A percentile compares a stretch with the other conserved stretches of the same genome.
Conservation (phyloP, 1,284 basidiomycete genomes). For the Rhodofomes roseus region DNA sequence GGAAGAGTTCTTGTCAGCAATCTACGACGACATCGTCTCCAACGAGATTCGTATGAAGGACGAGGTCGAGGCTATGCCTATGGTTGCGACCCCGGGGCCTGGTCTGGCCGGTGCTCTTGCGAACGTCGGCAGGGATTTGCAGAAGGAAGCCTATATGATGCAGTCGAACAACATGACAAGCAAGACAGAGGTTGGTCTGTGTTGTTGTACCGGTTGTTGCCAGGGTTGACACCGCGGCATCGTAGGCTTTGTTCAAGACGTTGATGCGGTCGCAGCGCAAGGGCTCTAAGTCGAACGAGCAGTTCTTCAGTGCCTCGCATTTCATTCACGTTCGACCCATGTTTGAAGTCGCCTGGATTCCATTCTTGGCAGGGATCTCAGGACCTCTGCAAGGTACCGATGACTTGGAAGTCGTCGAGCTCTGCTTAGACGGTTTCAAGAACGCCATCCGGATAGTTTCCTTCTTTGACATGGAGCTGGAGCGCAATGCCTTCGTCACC, state of each 20-base stretch:
- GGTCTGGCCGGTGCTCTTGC: conserved; percentile 81
- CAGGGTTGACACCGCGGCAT: conserved; percentile 4
- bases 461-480: conserved; percentile 92
- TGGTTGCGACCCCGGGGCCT: conserved; percentile 48
- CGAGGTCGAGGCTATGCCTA: conserved; percentile 69
- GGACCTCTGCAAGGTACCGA: conserved; percentile 91
- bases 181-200: conserved; percentile 78
- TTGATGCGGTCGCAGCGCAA: conserved; percentile 87
- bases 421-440: conserved; percentile 94
- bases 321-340: conserved; percentile 94
- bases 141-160: conserved; percentile 91
- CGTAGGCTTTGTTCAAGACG: conserved; percentile 84
- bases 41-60: conserved; percentile 99
- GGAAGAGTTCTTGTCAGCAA: conserved; percentile 72
- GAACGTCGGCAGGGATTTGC: conserved; percentile 87
- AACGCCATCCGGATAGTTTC: conserved; percentile 91
- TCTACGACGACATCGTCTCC: conserved; percentile 86
- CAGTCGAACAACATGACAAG: conserved; percentile 94
- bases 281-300: conserved; percentile 68
- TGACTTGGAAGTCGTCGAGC: conserved; percentile 85
- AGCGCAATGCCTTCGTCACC: conserved; percentile 96
- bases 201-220: background rate
- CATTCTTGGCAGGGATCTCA: conserved; percentile 91
- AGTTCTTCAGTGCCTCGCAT: conserved; percentile 93
- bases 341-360: conserved; percentile 99